Percentiles rank a stretch among this genome's conserved stretches.
These are phyloP conservation scores for Endocalyx cinctus DNA, from an alignment of 2,329 filamentous ascomycete species.

Conservation along the genomic window DNA sequence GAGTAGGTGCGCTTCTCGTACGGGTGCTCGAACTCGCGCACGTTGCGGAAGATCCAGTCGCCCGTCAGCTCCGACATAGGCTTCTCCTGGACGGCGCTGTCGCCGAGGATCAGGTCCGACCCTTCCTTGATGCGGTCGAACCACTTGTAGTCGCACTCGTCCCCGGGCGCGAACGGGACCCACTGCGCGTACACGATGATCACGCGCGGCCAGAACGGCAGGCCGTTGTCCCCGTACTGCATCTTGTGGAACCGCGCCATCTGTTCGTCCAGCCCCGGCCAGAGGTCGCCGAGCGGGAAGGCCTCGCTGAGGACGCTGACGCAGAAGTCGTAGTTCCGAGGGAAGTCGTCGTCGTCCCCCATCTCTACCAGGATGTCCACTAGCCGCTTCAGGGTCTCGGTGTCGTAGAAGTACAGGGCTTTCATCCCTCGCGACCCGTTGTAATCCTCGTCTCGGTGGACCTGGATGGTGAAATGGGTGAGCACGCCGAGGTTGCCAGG, in stretches of 20 bases:
- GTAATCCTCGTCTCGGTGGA: slow-evolving; percentile 34
- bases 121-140: slow-evolving; percentile 29
- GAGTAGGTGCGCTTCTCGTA: slow-evolving; percentile 43
- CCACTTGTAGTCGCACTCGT: slow-evolving; percentile 30
- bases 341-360: slow-evolving; percentile 37
- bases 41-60: slow-evolving; percentile 41
- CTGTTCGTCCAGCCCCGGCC: slow-evolving; percentile 30
- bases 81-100: slow-evolving; percentile 30
- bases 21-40: slow-evolving; percentile 42
- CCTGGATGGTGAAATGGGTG: slow-evolving; percentile 46
- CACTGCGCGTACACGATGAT: slow-evolving; percentile 46
- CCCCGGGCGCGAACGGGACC: slow-evolving; percentile 34
- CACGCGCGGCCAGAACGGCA: slow-evolving; percentile 32
- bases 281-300: slow-evolving; percentile 31
- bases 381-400: slow-evolving; percentile 32
- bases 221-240: slow-evolving; percentile 30
- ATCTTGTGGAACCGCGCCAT: slow-evolving; percentile 30
- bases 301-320: slow-evolving; percentile 41
- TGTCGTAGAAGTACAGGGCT: slow-evolving; percentile 36
- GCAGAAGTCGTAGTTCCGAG: slow-evolving; percentile 42
- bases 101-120: slow-evolving; percentile 33
- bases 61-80: slow-evolving; percentile 41
- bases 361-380: slow-evolving; percentile 38
- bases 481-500: slow-evolving; percentile 55
- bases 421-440: slow-evolving; percentile 38